Base-by-base conservation (phyloP, 1,139 yeast species). In the Blastobotrys elegans region DNA sequence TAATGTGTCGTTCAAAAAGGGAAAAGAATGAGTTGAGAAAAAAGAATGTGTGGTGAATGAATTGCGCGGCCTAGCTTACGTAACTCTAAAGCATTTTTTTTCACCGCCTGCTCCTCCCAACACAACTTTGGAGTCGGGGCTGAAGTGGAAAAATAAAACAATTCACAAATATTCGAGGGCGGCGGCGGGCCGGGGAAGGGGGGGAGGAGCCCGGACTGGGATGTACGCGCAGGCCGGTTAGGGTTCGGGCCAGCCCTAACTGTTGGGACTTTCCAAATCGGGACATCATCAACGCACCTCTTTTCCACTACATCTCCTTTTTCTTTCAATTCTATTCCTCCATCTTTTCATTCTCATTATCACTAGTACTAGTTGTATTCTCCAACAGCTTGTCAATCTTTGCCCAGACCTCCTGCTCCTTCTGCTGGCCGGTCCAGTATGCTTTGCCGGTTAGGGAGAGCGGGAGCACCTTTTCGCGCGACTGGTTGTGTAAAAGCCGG, bases 401-500 rank as follows among this genome's bases (percentile, higher is more conserved):
- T 21, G 48, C 30, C 67, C 67, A 65, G 14, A 64, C 47, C 45
- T 63, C 64, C 40, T 55, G 49, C 50, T 66, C 68, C 51, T 67
- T 64, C 46, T 58, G 61, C 36, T 55, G 49, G n/a, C 68, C 67
- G 34, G 62, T 62, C 58, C 65, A 57, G 33, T 61, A 63, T 5
- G 71, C 74, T 53, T 66, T 60, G 11, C 65, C 58, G 32, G 68
- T 67, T 39, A 64, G 56, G 43, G 61, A 58, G 39, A 62, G 54
- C 2, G 68, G 73, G 45, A 62, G 63, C 47, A 69, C 67, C 46
- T 66, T 68, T 31, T 70, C 70, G 42, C 61, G 59, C 18, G 71
- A 63, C 42, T 69, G 70, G 38, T 67, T 69, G 47, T 69, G 65
- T 35, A 71, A 57, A 36, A 65, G 54, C 44, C 69, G 59, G 35